A percentile compares a stretch with the other conserved stretches of the same genome.
Evolutionary conservation across 805 yeast species (phyloP).

Genomic region (Isabelozyma pseudorhagii): DNA sequence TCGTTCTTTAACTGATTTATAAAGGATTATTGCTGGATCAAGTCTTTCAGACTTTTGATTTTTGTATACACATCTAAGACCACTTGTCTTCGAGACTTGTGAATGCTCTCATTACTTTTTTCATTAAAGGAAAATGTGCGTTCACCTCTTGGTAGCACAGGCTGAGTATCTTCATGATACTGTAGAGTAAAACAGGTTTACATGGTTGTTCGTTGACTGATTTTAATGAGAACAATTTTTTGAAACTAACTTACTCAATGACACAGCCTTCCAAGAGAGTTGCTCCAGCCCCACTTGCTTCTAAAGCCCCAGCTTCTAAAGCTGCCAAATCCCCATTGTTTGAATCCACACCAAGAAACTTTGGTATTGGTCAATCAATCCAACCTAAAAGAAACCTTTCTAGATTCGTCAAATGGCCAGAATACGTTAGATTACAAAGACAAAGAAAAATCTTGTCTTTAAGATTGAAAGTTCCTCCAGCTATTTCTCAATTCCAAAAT

Average conservation of each 20-base stretch:
- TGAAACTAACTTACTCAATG: constrained; percentile 39
- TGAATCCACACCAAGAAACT: constrained; percentile 87
- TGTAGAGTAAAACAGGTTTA: constrained; percentile 32
- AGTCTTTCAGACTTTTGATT: constrained; percentile 5
- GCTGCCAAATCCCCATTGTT: constrained; percentile 74
- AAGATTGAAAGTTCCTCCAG: constrained; percentile 99
- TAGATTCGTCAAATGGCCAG: constrained; percentile 99
- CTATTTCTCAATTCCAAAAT: constrained; percentile 94
- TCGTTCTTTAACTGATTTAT: constrained; percentile 10
- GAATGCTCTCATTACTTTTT: constrained; percentile 1
- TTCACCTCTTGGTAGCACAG: constrained; percentile 41
- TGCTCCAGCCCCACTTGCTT: constrained; percentile 97
- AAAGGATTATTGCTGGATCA: constrained; percentile 6
- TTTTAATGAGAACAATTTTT: constrained; percentile 16
- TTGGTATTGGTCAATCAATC: constrained; percentile 93
- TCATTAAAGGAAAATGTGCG: constrained; percentile 17
- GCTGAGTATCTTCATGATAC: constrained; percentile 40
- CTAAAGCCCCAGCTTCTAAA: constrained; percentile 45
- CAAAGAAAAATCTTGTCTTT: constrained; percentile 93
- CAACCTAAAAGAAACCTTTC: constrained; percentile 97
- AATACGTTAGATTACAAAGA: constrained; percentile 96
- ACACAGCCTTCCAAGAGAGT: constrained; percentile 77
- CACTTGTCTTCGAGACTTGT: constrained; percentile 2
- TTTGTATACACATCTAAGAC: not conserved
- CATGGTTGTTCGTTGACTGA: constrained; percentile 23